A percentile compares a stretch with the other conserved stretches of the same genome.
phyloP scores from a whole-genome alignment of 2,329 filamentous ascomycete genomes.

The Talaromyces amestolkiae region DNA sequence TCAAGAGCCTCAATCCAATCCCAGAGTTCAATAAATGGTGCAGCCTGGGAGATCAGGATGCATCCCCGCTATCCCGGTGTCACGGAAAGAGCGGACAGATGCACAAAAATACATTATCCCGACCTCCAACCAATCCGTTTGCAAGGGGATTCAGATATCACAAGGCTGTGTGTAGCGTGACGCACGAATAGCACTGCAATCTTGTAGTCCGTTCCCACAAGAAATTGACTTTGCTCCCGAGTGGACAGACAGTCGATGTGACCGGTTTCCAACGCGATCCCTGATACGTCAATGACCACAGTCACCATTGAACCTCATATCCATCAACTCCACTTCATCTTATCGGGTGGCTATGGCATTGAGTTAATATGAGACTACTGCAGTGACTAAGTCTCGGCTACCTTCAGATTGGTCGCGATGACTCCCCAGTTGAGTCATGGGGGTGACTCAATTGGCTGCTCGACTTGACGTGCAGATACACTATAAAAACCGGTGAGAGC shows the following conservation, averaged over 20 bases:
- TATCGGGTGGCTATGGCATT: background rate
- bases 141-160: background rate
- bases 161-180: background rate
- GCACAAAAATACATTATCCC: background rate
- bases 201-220: background rate
- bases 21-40: background rate
- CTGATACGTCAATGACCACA: background rate
- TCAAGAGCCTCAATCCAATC: background rate
- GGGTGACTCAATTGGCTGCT: background rate
- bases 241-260: background rate
- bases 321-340: background rate
- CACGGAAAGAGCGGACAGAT: background rate
- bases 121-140: background rate
- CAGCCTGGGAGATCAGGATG: background rate
- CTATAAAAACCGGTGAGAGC: constrained; percentile 2
- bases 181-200: background rate
- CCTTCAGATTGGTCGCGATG: background rate
- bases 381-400: background rate
- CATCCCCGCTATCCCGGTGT: background rate
- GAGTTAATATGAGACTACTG: background rate
- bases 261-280: background rate
- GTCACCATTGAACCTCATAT: background rate
- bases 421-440: background rate
- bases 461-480: background rate
- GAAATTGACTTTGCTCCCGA: background rate